These are phyloP conservation scores for Tolypocladium sp. DNA, from an alignment of 2,329 filamentous ascomycete genomes.

Conservation along the genomic window DNA sequence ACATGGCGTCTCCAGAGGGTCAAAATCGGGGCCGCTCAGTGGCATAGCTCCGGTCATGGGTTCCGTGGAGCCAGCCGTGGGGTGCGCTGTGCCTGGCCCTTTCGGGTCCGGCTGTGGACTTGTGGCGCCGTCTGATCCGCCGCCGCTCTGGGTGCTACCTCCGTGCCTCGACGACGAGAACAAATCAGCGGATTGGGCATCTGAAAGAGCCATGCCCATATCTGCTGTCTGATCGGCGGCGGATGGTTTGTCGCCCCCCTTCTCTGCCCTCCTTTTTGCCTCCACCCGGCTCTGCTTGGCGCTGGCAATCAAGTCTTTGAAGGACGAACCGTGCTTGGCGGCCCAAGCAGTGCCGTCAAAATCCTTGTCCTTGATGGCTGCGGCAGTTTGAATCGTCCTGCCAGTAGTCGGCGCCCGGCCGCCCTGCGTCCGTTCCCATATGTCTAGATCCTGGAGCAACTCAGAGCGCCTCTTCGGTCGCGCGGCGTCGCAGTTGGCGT, in stretches of 20 bases:
- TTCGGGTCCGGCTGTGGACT: neutral
- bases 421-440: slow-evolving; percentile 81
- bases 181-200: neutral
- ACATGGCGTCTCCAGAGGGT: neutral
- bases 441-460: slow-evolving; percentile 67
- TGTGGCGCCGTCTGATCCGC: neutral
- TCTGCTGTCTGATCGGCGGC: neutral
- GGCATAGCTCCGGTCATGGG: neutral
- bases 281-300: slow-evolving; percentile 39
- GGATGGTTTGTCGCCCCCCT: neutral
- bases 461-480: slow-evolving; percentile 61
- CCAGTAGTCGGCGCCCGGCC: slow-evolving; percentile 38
- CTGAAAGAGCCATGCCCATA: neutral
- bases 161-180: neutral
- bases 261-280: neutral
- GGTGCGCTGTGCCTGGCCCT: neutral
- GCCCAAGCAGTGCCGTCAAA: slow-evolving; percentile 78
- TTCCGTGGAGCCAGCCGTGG: neutral
- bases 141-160: neutral
- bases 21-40: neutral
- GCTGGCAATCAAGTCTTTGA: slow-evolving; percentile 68
- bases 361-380: slow-evolving; percentile 69
- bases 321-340: slow-evolving; percentile 61
- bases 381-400: slow-evolving; percentile 25
- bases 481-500: slow-evolving; percentile 87